These are phyloP conservation scores for Sporobolomyces pararoseus DNA, from an alignment of 768 basidiomycete genomes.

Conservation along the genomic window DNA sequence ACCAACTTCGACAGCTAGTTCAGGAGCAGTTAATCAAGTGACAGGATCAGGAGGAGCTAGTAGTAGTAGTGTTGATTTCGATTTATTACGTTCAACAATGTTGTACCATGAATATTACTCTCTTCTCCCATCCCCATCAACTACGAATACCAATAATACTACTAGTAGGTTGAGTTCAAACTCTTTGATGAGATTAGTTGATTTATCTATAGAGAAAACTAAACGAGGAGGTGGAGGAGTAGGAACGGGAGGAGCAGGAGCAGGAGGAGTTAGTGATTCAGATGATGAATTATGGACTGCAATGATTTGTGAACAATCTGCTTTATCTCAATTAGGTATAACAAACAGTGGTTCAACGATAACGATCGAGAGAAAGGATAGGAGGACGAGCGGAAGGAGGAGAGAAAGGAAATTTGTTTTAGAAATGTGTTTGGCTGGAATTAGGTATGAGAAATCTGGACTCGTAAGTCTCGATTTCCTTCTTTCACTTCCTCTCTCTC, in stretches of 20 bases:
- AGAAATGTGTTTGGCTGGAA: slow-evolving; percentile 50
- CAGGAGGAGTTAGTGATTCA: too few species aligned
- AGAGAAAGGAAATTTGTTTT: slow-evolving; percentile 47
- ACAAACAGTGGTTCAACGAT: slow-evolving; percentile 21
- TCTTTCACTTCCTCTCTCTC: neutral
- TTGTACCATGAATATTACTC: slow-evolving; percentile 50
- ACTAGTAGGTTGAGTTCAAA: slow-evolving; percentile 42
- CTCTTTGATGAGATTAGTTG: slow-evolving; percentile 43
- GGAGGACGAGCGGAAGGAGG: neutral
- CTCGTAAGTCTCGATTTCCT: slow-evolving; percentile 46
- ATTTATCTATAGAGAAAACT: neutral
- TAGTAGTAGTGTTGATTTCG: too few species aligned
- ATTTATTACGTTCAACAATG: slow-evolving; percentile 47
- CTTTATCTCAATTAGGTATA: slow-evolving; percentile 45
- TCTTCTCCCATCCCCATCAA: neutral
- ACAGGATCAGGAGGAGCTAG: too few species aligned
- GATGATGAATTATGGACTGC: slow-evolving; percentile 52
- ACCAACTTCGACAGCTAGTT: slow-evolving; percentile 33
- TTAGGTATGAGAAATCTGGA: slow-evolving; percentile 52
- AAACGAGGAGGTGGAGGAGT: slow-evolving; percentile 47
- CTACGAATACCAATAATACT: neutral
- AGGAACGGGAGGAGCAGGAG: too few species aligned
- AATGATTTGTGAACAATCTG: slow-evolving; percentile 54
- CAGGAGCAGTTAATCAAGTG: too few species aligned
- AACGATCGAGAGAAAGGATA: too few species aligned